Evolutionary conservation across 2,329 filamentous ascomycete species (phyloP), one percentile per base, ranked within the genome.

Genomic region (Diaporthe sp.): DNA sequence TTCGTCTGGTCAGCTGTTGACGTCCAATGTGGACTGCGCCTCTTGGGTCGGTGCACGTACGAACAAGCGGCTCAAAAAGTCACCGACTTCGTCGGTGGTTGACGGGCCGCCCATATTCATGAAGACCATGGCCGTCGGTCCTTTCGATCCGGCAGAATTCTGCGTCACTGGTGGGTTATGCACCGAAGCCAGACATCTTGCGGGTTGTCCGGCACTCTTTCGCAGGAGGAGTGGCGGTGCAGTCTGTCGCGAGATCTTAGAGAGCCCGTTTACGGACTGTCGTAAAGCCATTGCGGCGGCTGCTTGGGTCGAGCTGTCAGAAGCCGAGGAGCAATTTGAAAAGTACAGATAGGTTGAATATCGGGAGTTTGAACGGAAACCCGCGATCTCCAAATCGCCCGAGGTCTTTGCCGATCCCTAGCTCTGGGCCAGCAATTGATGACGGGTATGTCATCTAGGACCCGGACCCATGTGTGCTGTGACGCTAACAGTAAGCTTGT

Each of bases 31-130:
- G 19, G 25, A 39, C 35, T 15, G 19, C 44, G 17, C 32, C 32
- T 19, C 13, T 50, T n/a, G n/a, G n/a, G 53, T 22, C 27, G 25
- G 55, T 56, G 25, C 50, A 84, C 93, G 74, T 90, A 97, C 96
- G 85, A 99, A 99, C 78, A 99, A 87, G 79, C 96, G 92, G 82
- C 93, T 97, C 63, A 99, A 86, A 81, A 98, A 99, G 83, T 93
- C 92, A 79, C 93, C 92, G 47, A 99, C 97, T 86, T 99, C 95
- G 78, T 92, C 91, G 6, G 93, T 94, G 5, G 94, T 98, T 1
- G 94, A 94, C 4, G 97, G 97, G 0, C 97, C 97, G 75, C 97
- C 97, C 97, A 99, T 99, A 85, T 99, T 99, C 86, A 99, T 91
- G 81, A 99, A 98, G 19, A 99, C 97, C 92, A 99, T 98, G 56